Conservation (phyloP, 805 yeast genomes). For the Saturnispora halmiae region DNA sequence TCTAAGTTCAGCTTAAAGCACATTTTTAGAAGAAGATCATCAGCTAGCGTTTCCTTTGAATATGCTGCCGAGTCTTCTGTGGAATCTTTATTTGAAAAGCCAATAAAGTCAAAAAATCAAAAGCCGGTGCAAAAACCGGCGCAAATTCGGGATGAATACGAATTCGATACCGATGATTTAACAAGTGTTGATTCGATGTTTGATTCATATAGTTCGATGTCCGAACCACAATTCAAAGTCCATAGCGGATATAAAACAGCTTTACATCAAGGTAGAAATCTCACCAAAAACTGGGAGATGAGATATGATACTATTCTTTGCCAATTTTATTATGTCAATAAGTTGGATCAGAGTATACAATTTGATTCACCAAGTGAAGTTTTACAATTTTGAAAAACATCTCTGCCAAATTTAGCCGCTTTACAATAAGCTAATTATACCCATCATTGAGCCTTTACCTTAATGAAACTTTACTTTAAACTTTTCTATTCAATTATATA, state of each 20-base stretch:
- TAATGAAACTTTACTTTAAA: no score
- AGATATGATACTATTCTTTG: slow-evolving; percentile 31
- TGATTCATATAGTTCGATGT: slow-evolving; percentile 6
- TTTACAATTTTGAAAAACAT: background rate
- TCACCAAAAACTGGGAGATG: slow-evolving; percentile 29
- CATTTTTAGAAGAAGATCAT: slow-evolving; percentile 1
- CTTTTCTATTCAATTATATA: no score
- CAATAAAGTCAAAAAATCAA: background rate
- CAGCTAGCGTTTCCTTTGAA: background rate
- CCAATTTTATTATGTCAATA: slow-evolving; percentile 35
- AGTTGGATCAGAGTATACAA: slow-evolving; percentile 28
- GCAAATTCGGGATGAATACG: background rate
- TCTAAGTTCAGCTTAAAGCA: slow-evolving; percentile 1
- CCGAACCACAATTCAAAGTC: slow-evolving; percentile 4
- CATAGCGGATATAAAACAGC: slow-evolving; percentile 2
- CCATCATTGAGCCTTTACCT: no score
- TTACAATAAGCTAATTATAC: no score
- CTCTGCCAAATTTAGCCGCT: no score
- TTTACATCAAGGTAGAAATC: slow-evolving; percentile 6
- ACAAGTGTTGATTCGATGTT: slow-evolving; percentile 6
- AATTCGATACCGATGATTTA: slow-evolving; percentile 2
- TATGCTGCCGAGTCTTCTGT: background rate
- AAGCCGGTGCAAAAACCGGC: background rate
- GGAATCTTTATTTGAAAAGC: background rate
- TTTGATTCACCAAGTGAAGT: slow-evolving; percentile 42